Evolutionary conservation across 371 early-diverging fungal species (phyloP).

Genomic region (Rhizomucor miehei): DNA sequence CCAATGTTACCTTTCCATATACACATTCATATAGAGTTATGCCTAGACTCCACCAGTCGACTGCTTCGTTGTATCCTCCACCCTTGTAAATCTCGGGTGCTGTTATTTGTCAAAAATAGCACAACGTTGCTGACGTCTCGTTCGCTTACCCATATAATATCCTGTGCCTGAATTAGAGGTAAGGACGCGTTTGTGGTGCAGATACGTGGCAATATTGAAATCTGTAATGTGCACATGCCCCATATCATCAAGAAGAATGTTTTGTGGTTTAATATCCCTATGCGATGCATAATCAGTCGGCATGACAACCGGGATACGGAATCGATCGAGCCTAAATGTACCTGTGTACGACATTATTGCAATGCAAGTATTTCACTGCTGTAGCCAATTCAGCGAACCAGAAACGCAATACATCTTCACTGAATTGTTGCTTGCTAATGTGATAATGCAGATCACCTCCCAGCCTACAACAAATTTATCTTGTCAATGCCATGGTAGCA

Average conservation of each 20-base stretch:
- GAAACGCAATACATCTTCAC: conserved; percentile 71
- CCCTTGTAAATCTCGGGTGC: conserved; percentile 81
- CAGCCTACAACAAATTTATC: conserved; percentile 41
- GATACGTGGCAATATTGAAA: conserved; percentile 75
- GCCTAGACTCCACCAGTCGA: conserved; percentile 96
- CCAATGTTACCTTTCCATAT: conserved; percentile 57
- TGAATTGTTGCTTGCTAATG: conserved; percentile 61
- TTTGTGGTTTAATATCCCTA: conserved; percentile 83
- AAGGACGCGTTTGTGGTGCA: conserved; percentile 51
- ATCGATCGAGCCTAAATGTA: conserved; percentile 7
- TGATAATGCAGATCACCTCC: conserved; percentile 87
- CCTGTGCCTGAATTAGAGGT: conserved; percentile 78
- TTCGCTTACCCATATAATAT: conserved; percentile 69
- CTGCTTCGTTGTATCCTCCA: conserved; percentile 68
- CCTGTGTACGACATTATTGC: conserved; percentile 76
- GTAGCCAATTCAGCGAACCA: conserved; percentile 77
- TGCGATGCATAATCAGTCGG: background rate
- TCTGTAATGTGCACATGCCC: conserved; percentile 83
- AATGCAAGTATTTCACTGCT: conserved; percentile 77
- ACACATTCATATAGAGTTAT: conserved; percentile 75
- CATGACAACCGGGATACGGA: too few relatives aligned
- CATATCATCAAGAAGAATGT: conserved; percentile 75
- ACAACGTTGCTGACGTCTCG: background rate
- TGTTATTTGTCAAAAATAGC: conserved; percentile 18
- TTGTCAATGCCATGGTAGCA: background rate